A percentile compares a stretch with the other conserved stretches of the same genome.
Conservation (phyloP, 2,329 filamentous ascomycete genomes). For the Diatrype stigma region DNA sequence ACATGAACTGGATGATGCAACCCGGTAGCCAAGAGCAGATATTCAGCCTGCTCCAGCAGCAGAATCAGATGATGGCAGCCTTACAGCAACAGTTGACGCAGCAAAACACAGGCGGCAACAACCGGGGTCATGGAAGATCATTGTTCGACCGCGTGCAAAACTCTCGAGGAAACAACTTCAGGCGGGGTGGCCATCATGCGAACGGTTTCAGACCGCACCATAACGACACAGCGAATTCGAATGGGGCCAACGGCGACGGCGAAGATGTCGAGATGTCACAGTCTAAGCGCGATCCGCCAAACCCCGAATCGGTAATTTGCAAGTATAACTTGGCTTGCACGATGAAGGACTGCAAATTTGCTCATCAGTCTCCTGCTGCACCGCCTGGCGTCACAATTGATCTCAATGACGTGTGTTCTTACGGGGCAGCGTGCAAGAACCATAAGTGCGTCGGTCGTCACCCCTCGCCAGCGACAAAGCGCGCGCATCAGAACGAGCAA, state of each 20-base stretch:
- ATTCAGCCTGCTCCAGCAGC: conserved; percentile 77
- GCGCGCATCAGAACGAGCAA: conserved; percentile 74
- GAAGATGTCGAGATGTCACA: conserved; percentile 63
- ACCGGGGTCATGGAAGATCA: conserved; percentile 49
- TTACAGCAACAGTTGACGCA: conserved; percentile 61
- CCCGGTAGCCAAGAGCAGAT: conserved; percentile 63
- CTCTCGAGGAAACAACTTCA: conserved; percentile 41
- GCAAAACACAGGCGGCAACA: conserved; percentile 43
- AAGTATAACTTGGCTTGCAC: conserved; percentile 86
- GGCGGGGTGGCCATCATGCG: conserved; percentile 40
- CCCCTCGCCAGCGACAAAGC: conserved; percentile 80
- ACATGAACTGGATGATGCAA: conserved; percentile 46
- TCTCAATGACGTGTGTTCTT: conserved; percentile 74
- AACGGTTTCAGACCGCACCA: conserved; percentile 32
- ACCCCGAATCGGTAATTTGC: conserved; percentile 69
- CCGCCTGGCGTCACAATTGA: conserved; percentile 75
- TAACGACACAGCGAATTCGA: conserved; percentile 29
- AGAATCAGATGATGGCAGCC: conserved; percentile 81
- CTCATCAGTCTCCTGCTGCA: conserved; percentile 89
- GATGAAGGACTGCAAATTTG: conserved; percentile 86
- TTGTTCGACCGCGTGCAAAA: conserved; percentile 71
- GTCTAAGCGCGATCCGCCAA: conserved; percentile 49
- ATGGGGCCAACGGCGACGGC: conserved; percentile 36
- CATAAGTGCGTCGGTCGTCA: conserved; percentile 88
- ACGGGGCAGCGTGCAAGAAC: conserved; percentile 92